Conservation (phyloP, 2,329 filamentous ascomycete genomes). For the Alternaria ventricosa region DNA sequence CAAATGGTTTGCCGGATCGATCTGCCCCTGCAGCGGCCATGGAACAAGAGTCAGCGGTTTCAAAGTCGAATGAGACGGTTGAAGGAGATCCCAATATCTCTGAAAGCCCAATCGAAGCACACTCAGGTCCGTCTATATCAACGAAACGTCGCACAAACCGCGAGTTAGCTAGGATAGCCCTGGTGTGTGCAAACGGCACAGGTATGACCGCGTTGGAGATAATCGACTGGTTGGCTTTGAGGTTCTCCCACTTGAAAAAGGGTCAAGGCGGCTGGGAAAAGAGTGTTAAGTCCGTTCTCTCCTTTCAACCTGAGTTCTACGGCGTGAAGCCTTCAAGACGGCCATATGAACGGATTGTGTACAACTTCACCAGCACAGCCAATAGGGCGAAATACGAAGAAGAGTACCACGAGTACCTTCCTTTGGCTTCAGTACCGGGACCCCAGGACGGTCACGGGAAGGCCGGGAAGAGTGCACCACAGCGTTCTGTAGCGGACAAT, state of each 20-base stretch:
- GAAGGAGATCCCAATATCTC: background rate
- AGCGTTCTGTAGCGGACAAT: background rate
- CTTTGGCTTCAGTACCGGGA: background rate
- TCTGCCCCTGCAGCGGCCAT: background rate
- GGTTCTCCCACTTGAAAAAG: slow-evolving; percentile 17
- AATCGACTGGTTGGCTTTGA: slow-evolving; percentile 14
- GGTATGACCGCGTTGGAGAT: slow-evolving; percentile 15
- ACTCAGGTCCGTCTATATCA: too few relatives aligned
- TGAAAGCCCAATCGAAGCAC: background rate
- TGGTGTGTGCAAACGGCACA: slow-evolving; percentile 16
- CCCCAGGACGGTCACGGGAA: background rate
- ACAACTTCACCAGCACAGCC: slow-evolving; percentile 6
- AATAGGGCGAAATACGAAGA: slow-evolving; percentile 1
- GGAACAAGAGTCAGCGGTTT: background rate
- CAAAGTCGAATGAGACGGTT: background rate
- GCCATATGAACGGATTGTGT: slow-evolving; percentile 1
- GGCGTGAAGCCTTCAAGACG: background rate
- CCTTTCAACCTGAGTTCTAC: slow-evolving; percentile 16
- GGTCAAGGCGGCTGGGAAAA: slow-evolving; percentile 20
- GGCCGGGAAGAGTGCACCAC: background rate
- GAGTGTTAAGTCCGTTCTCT: slow-evolving; percentile 17
- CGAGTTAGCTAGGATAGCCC: slow-evolving; percentile 19
- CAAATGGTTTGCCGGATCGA: background rate
- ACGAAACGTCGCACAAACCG: slow-evolving; percentile 4
- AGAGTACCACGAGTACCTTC: slow-evolving; percentile 3